A percentile compares a stretch with the other conserved stretches of the same genome.
phyloP scores from a whole-genome alignment of 2,329 filamentous ascomycete species.

The Monilinia laxa region DNA sequence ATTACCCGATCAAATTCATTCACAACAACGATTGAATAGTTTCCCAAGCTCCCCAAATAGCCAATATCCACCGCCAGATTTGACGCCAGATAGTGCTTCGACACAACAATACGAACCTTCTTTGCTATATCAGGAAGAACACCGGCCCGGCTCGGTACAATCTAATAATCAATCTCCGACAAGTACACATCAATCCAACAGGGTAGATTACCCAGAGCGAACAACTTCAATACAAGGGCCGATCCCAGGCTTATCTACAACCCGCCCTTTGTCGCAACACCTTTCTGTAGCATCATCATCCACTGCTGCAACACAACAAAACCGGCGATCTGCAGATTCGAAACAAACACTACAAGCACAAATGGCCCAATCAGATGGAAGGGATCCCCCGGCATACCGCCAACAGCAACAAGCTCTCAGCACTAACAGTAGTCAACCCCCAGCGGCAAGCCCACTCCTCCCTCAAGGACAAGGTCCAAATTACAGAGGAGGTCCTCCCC shows the following conservation, averaged over 20 bases:
- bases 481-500: constrained; percentile 40
- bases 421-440: constrained; percentile 32
- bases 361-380: constrained; percentile 33
- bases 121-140: constrained; percentile 39
- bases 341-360: constrained; percentile 34
- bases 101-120: constrained; percentile 63
- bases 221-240: constrained; percentile 34
- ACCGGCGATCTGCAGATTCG: constrained; percentile 37
- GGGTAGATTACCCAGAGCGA: constrained; percentile 35
- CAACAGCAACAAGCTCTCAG: constrained; percentile 32
- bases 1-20: constrained; percentile 33
- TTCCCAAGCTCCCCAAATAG: constrained; percentile 38
- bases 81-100: constrained; percentile 53
- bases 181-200: constrained; percentile 25
- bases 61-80: constrained; percentile 45
- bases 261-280: constrained; percentile 34
- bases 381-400: constrained; percentile 37
- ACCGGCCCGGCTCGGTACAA: constrained; percentile 37
- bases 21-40: constrained; percentile 33
- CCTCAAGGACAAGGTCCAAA: constrained; percentile 32
- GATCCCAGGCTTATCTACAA: constrained; percentile 13
- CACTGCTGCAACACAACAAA: constrained; percentile 30
- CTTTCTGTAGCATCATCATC: constrained; percentile 36
- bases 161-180: constrained; percentile 37
- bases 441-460: constrained; percentile 32